Conservation (phyloP, 202 grass and related monocot genomes). For the Schoenoplectus tabernaemontani region DNA sequence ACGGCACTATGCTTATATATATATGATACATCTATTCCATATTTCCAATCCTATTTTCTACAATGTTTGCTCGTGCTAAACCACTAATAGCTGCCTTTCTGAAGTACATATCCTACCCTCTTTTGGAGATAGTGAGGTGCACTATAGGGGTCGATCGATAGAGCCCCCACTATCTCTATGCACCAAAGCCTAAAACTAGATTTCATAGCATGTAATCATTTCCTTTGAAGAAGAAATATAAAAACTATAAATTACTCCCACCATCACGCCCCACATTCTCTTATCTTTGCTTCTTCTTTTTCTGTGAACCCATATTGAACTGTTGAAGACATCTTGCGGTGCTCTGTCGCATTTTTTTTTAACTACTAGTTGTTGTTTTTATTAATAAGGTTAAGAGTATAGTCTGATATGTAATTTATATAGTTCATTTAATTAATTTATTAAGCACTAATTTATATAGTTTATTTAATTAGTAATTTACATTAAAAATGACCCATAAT, state of each 20-base stretch:
- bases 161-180: constrained; percentile 17
- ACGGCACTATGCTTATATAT: not conserved
- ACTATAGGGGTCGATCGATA: not conserved
- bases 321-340: not conserved
- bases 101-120: not conserved
- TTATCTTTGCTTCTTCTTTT: not conserved
- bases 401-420: not conserved
- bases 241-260: not conserved
- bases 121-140: constrained; percentile 20
- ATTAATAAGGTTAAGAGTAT: not conserved
- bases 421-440: not conserved
- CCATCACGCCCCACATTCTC: not conserved
- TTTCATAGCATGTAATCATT: constrained; percentile 24
- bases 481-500: not conserved
- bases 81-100: not conserved
- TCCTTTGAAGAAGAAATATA: constrained; percentile 5
- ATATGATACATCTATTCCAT: not conserved
- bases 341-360: not conserved
- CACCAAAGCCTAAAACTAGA: constrained; percentile 20
- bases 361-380: not conserved
- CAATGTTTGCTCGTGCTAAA: not conserved
- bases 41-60: not conserved
- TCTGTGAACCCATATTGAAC: not conserved
- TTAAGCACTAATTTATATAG: not conserved
- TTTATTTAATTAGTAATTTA: not conserved